These are phyloP conservation scores for Dendrostoma leiphaemia DNA, from an alignment of 2,329 filamentous ascomycete genomes.

Conservation along the genomic window DNA sequence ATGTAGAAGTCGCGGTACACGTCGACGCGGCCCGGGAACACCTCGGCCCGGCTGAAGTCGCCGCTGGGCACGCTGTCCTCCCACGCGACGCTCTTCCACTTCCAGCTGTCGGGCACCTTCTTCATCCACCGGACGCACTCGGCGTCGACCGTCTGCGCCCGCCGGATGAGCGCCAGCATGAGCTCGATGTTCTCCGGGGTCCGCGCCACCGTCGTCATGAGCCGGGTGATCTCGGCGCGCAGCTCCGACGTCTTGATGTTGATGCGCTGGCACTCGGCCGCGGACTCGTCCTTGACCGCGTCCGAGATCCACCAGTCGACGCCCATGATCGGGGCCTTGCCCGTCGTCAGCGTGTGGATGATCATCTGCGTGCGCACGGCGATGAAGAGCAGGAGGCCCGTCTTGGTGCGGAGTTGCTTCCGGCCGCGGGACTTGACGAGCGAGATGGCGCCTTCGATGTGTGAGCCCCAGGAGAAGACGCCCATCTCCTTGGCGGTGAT, in stretches of 20 bases:
- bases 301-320: slow-evolving; percentile 59
- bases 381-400: slow-evolving; percentile 55
- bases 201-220: slow-evolving; percentile 45
- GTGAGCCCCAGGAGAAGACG: slow-evolving; percentile 60
- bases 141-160: slow-evolving; percentile 50
- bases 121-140: slow-evolving; percentile 52
- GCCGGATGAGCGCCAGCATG: slow-evolving; percentile 50
- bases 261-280: slow-evolving; percentile 48
- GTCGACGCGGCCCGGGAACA: slow-evolving; percentile 60
- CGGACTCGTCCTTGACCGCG: slow-evolving; percentile 47
- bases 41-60: slow-evolving; percentile 52
- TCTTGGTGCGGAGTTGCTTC: slow-evolving; percentile 51
- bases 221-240: slow-evolving; percentile 50
- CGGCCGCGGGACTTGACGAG: slow-evolving; percentile 57
- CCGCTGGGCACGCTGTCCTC: slow-evolving; percentile 51
- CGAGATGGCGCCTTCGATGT: slow-evolving; percentile 63
- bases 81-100: slow-evolving; percentile 54
- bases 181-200: slow-evolving; percentile 49
- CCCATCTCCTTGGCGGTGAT: slow-evolving; percentile 55
- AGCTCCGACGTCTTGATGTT: slow-evolving; percentile 54
- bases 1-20: slow-evolving; percentile 59
- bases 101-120: slow-evolving; percentile 48
- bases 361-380: slow-evolving; percentile 62
- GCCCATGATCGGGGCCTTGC: slow-evolving; percentile 51
- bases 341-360: slow-evolving; percentile 54